A percentile compares a stretch with the other conserved stretches of the same genome.
Evolutionary conservation across 345 rosid species (phyloP).

Genomic region (Gossypium raimondii): DNA sequence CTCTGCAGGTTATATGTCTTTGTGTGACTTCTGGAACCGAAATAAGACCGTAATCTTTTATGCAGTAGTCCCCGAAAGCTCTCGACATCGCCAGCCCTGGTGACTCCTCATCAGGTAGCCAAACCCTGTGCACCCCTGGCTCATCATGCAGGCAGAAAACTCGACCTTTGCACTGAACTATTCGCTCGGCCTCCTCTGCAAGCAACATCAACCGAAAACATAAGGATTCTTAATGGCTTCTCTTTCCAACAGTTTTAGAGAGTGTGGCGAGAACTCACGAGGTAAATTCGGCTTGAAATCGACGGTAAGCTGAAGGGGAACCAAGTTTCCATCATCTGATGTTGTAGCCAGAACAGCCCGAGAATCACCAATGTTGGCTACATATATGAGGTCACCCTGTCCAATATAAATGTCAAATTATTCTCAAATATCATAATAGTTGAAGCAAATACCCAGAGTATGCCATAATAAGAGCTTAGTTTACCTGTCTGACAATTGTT

Average conservation of each 20-base stretch:
- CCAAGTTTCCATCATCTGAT: conserved; percentile 69
- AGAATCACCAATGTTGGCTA: conserved; percentile 91
- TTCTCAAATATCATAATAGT: background rate
- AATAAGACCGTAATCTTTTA: conserved; percentile 74
- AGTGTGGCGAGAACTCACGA: conserved; percentile 38
- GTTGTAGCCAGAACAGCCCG: conserved; percentile 84
- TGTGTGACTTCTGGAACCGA: conserved; percentile 92
- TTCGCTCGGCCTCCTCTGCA: conserved; percentile 88
- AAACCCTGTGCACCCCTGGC: conserved; percentile 86
- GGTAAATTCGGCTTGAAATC: conserved; percentile 91
- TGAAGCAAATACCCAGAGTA: no score
- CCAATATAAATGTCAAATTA: conserved; percentile 18
- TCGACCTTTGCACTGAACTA: conserved; percentile 58
- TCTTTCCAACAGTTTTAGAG: background rate
- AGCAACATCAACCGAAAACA: background rate
- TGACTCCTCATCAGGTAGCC: conserved; percentile 72
- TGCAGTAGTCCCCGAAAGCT: conserved; percentile 91
- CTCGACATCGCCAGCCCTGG: conserved; percentile 98
- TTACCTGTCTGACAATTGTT: conserved; percentile 80
- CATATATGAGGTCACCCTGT: conserved; percentile 62
- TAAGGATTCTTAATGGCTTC: background rate
- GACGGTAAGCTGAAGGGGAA: conserved; percentile 69
- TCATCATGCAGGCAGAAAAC: conserved; percentile 78
- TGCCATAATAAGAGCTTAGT: no score
- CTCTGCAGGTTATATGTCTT: conserved; percentile 57